Percentiles rank a stretch among this genome's conserved stretches.
Conservation (phyloP, 2,329 filamentous ascomycete species). For the Phyllosticta citrichinensis region DNA sequence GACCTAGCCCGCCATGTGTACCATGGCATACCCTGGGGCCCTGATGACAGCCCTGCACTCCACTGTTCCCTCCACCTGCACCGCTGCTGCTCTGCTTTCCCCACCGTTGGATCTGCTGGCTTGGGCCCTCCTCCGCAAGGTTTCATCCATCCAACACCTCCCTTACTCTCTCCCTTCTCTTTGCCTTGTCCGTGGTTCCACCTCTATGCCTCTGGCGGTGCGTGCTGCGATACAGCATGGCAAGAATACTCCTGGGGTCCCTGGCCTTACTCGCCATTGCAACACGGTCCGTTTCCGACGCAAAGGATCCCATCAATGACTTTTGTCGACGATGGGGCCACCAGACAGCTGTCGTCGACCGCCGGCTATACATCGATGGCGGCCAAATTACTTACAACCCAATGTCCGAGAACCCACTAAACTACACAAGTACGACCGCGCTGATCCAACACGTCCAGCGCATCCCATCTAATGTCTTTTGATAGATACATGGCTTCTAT, state of each 20-base stretch:
- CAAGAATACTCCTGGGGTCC: conserved; percentile 19
- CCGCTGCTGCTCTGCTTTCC: conserved; percentile 1
- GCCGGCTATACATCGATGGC: conserved; percentile 53
- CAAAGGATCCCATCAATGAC: conserved; percentile 42
- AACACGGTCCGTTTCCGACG: conserved; percentile 17
- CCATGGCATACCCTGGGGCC: neutral
- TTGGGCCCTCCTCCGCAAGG: neutral
- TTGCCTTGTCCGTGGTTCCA: conserved; percentile 12
- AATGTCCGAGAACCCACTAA: conserved; percentile 36
- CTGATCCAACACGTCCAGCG: neutral
- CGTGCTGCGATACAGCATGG: conserved; percentile 22
- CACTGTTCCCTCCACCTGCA: conserved; percentile 7
- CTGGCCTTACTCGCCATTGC: conserved; percentile 21
- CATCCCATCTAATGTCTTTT: conserved; percentile 12
- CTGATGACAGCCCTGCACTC: conserved; percentile 7
- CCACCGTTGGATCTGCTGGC: neutral
- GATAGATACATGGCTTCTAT: conserved; percentile 45
- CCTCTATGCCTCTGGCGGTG: conserved; percentile 12
- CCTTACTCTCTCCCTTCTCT: neutral
- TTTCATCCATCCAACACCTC: neutral
- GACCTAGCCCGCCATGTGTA: neutral
- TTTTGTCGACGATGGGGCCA: conserved; percentile 44
- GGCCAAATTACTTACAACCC: conserved; percentile 48
- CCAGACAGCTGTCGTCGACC: conserved; percentile 50
- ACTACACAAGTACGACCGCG: conserved; percentile 45